phyloP scores from a whole-genome alignment of 2,329 filamentous ascomycete species.

The Colletotrichum siamense region DNA sequence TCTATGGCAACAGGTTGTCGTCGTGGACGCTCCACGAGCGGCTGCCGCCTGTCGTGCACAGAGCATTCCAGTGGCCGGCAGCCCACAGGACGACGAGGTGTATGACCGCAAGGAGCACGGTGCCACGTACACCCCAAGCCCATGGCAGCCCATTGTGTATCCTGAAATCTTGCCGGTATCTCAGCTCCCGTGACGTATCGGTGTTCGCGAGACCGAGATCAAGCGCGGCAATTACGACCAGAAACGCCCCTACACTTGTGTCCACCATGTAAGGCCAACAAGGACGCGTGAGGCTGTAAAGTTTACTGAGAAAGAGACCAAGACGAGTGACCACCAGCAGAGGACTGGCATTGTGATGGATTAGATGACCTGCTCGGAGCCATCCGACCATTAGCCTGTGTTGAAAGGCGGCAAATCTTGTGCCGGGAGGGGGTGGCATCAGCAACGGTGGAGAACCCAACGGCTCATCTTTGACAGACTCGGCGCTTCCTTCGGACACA shows the following conservation, averaged over 20 bases:
- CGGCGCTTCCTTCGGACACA: conserved; percentile 4
- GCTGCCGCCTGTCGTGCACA: conserved; percentile 31
- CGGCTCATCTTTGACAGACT: conserved; percentile 24
- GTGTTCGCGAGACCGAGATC: conserved; percentile 57
- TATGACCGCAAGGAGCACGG: conserved; percentile 33
- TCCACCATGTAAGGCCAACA: conserved; percentile 77
- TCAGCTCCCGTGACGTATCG: not conserved
- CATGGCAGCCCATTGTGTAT: conserved; percentile 16
- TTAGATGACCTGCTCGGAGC: conserved; percentile 38
- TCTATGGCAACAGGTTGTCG: not conserved
- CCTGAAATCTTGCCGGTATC: not conserved
- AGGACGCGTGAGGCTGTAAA: conserved; percentile 66
- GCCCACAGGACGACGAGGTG: conserved; percentile 41
- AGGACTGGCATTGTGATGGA: conserved; percentile 30
- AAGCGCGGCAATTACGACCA: conserved; percentile 72
- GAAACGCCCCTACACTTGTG: conserved; percentile 67
- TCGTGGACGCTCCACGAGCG: not conserved
- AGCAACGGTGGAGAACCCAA: conserved; percentile 46
- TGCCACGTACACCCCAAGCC: conserved; percentile 35
- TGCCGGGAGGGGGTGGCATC: conserved; percentile 52
- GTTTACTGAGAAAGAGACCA: conserved; percentile 71
- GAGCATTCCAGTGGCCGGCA: conserved; percentile 34
- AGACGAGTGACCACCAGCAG: conserved; percentile 55
- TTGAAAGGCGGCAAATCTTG: conserved; percentile 34
- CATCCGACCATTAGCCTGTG: conserved; percentile 39